phyloP scores from a whole-genome alignment of 257 asterid genomes.

The Thymus quinquecostatus region DNA sequence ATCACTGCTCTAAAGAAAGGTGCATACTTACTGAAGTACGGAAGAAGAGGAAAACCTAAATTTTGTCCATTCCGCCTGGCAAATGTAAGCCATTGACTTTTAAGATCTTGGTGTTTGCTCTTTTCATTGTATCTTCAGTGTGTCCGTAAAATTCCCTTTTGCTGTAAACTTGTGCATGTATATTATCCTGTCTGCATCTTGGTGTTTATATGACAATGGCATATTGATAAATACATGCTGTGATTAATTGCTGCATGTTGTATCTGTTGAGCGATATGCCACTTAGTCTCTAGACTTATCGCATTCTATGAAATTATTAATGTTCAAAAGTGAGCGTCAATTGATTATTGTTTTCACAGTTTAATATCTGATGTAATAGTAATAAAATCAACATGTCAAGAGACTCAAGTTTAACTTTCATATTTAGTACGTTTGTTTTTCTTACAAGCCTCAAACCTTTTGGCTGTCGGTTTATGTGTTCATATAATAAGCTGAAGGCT shows the following conservation, averaged over 20 bases:
- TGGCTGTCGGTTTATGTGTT: background rate
- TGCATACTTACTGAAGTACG: conserved; percentile 81
- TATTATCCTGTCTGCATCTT: conserved; percentile 21
- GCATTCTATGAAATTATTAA: background rate
- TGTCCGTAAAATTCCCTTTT: conserved; percentile 1
- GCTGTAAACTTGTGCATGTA: conserved; percentile 13
- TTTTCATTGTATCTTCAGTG: conserved; percentile 24
- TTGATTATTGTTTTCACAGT: background rate
- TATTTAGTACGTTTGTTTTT: background rate
- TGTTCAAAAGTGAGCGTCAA: background rate
- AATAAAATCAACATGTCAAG: too few relatives aligned
- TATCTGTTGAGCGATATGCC: too few relatives aligned
- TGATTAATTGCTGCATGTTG: too few relatives aligned
- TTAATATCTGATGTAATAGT: too few relatives aligned
- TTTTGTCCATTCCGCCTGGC: conserved; percentile 93
- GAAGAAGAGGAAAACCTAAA: conserved; percentile 95
- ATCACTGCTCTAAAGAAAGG: conserved; percentile 92
- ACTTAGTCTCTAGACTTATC: background rate
- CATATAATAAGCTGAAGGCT: conserved; percentile 5
- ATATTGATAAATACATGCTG: too few relatives aligned
- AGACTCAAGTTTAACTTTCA: too few relatives aligned
- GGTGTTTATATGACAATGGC: conserved; percentile 4
- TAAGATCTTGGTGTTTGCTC: conserved; percentile 20
- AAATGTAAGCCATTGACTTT: conserved; percentile 59
- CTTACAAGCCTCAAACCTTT: background rate